phyloP scores from a whole-genome alignment of 176 grass and related monocot genomes.

The Hordeum marinum region DNA sequence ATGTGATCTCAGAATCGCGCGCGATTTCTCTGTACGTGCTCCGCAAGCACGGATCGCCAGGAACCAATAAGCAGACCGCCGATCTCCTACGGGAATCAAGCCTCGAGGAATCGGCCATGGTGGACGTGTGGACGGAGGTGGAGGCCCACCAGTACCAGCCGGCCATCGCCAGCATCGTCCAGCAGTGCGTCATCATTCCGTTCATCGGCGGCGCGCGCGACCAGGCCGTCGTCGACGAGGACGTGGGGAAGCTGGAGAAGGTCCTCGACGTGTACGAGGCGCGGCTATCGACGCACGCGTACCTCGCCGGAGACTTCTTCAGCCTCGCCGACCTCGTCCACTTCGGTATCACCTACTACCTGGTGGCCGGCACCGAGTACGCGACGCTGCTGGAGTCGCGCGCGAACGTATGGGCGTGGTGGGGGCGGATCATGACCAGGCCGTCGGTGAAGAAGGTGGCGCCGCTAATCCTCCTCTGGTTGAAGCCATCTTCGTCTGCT shows the following conservation, averaged over 20 bases:
- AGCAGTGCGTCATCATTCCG: slow-evolving; percentile 28
- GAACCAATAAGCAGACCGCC: neutral
- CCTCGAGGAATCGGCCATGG: neutral
- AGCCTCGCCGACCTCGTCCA: slow-evolving; percentile 54
- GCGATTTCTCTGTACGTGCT: slow-evolving; percentile 12
- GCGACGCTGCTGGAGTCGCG: slow-evolving; percentile 4
- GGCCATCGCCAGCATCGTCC: neutral
- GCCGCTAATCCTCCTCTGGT: neutral
- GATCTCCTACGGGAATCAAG: neutral
- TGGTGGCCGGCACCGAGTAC: slow-evolving; percentile 33
- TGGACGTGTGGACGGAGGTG: slow-evolving; percentile 28
- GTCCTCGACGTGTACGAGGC: slow-evolving; percentile 42
- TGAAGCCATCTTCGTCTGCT: neutral
- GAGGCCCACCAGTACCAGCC: slow-evolving; percentile 19
- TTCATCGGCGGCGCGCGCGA: slow-evolving; percentile 9
- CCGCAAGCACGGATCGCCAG: neutral
- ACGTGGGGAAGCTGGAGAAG: slow-evolving; percentile 3
- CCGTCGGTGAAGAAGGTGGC: slow-evolving; percentile 34
- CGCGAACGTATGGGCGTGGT: slow-evolving; percentile 35
- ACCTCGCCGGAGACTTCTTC: slow-evolving; percentile 37
- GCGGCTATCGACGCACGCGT: neutral
- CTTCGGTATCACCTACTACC: slow-evolving; percentile 7
- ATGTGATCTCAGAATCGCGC: neutral
- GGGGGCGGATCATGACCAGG: slow-evolving; percentile 33
- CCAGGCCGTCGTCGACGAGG: slow-evolving; percentile 26